Evolutionary conservation across 345 rosid species (phyloP).

Genomic region (Gossypium turneri): DNA sequence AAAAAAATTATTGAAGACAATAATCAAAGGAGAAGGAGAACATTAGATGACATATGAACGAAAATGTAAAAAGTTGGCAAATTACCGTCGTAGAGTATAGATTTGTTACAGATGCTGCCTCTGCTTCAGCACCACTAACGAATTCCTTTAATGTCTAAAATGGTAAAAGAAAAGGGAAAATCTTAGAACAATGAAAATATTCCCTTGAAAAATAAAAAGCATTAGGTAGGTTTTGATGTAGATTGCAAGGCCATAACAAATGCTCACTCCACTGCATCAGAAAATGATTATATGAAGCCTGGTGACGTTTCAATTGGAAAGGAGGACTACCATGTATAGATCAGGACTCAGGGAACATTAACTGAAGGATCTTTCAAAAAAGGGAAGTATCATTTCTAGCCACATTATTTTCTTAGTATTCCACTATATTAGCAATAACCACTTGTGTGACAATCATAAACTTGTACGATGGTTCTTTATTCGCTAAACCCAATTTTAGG

Average conservation of each 20-base stretch:
- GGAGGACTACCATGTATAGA: not conserved
- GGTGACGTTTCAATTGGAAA: not conserved
- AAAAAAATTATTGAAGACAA: not conserved
- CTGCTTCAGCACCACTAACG: slow-evolving; percentile 66
- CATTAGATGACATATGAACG: slow-evolving; percentile 3
- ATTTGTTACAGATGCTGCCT: slow-evolving; percentile 69
- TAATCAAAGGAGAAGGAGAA: not conserved
- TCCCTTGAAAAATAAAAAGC: not conserved
- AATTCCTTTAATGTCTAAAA: slow-evolving; percentile 73
- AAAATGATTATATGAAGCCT: not conserved
- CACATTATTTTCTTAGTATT: not conserved
- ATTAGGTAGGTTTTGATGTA: not conserved
- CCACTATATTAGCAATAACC: not conserved
- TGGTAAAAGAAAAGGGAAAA: not conserved
- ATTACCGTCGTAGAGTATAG: slow-evolving; percentile 82
- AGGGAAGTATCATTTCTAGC: not conserved
- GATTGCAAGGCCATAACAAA: not conserved
- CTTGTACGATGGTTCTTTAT: not conserved
- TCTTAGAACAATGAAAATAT: slow-evolving; percentile 17
- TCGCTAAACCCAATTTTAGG: not conserved
- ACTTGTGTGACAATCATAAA: not conserved
- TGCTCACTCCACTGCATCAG: not conserved
- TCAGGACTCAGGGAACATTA: not conserved
- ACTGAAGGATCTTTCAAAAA: not conserved
- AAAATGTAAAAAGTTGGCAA: slow-evolving; percentile 23